Base-by-base conservation (phyloP, 805 yeast species). In the Yamadazyma philogaea region DNA sequence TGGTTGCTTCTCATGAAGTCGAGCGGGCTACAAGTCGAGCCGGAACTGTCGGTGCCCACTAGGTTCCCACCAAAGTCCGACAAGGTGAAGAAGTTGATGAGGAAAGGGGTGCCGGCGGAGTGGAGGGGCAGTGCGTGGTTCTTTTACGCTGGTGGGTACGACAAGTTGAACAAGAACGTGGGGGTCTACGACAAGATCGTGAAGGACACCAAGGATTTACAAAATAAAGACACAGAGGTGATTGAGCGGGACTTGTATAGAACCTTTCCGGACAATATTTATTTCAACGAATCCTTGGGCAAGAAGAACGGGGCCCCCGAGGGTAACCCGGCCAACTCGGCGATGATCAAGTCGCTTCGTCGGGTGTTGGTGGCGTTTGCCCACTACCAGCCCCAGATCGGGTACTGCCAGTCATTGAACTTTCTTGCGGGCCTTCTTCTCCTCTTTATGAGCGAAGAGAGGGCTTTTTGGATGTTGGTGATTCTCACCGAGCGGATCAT, bases 121-220 rank as follows among this genome's bases (percentile, higher is more conserved):
- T 91, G 96, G 97, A 71, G 99, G 51, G 99, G 99, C 1, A 78
- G 79, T 50, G 96, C 97, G 0, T 91, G 99, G 99, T 91, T 93
- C 74, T 83, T 81, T 68, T 91, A 87, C 61, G 95, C 96, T 7
- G 81, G 82, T 19, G 99, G 98, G 2, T 75, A 81, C 42, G 93
- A 86, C 40, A 75, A 74, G 50, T 63, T 88, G 43, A 79, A 76
- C 50, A 78, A 79, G 30, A 80, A 90, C 56, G 68, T 67, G 12
- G 96, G 95, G 1, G 74, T 86, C 2, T 93, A 90, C 60, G 86
- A 81, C 34, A 68, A 72, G 46, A 70, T 91, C 22, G 81, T 87
- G 30, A 66, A 64, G 11, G 80, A 81, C 49, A 80, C 91, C 0
- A 51, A 59, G 24, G 68, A 66, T 26, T 56, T 77, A 35, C 67